Base-by-base conservation (phyloP, 2,329 filamentous ascomycete genomes). In the Bipolaris gigantea region DNA sequence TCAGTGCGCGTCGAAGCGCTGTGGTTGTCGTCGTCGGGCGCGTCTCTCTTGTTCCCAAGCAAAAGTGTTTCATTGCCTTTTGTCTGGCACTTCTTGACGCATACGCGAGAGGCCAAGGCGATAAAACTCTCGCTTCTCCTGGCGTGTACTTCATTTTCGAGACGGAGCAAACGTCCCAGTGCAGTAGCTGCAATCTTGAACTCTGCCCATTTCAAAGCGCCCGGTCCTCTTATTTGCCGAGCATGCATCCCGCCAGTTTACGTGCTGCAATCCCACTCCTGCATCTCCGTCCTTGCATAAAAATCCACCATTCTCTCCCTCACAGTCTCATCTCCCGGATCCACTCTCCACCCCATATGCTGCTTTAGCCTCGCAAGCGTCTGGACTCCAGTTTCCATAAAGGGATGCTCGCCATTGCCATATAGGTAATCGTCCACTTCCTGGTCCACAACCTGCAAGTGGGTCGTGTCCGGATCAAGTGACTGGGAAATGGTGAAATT, bases 361-460 rank as follows among this genome's bases (percentile, higher is more conserved):
- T 30, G 44, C 39, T 36, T 48, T 6, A 51, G n/a, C 21, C 15
- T 18, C 23, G 13, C 32, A 53, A 21, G 18, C 33, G n/a, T 27
- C 25, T 6, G 1, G 4, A 2, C 15, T 2, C 7, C 2, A 16
- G 34, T 3, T 3, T 41, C 32, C n/a, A 44, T 13, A 43, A 62
- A 58, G 5, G 59, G 57, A 36, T 50, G 41, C 1, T 56, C 53
- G 4, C 41, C 38, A 2, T 52, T 46, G 3, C 35, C 34, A n/a
- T 55, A 56, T 39, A 62, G 4, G 35, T 49, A 62, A 2, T 42
- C 40, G 33, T 46, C 49, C 9, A 60, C n/a, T 21, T 62, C 57
- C 16, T 56, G 55, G 23, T 56, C 36, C 6, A 53, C 36, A 13
- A 55, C 35, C 10, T 48, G 48, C 10, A 43, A 50, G 25, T 42